phyloP scores from a whole-genome alignment of 202 grass and related monocot species.

The Digitaria exilis region DNA sequence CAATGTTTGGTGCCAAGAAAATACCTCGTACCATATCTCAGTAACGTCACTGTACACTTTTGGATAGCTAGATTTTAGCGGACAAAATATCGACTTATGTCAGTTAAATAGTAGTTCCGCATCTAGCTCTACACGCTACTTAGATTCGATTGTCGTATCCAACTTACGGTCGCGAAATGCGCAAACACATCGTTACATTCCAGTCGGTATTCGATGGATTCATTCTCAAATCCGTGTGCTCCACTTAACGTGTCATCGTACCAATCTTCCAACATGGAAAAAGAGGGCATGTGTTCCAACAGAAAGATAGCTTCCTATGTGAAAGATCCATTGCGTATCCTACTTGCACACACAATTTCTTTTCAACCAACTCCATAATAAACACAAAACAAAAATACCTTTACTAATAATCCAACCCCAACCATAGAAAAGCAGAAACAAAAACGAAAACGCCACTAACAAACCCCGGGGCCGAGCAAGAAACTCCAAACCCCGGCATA shows the following conservation, averaged over 20 bases:
- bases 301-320: background rate
- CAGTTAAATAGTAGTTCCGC: accelerated
- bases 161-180: accelerated
- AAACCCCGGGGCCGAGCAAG: background rate
- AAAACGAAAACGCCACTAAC: background rate
- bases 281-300: accelerated
- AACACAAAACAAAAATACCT: background rate
- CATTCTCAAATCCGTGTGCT: accelerated
- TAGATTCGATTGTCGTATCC: background rate
- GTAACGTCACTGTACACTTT: background rate
- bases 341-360: background rate
- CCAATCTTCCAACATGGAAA: background rate
- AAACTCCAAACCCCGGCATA: conserved; percentile 4
- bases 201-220: accelerated
- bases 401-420: background rate
- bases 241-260: background rate
- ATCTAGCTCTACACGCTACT: accelerated
- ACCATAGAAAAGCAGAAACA: background rate
- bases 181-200: accelerated
- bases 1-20: background rate
- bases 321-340: accelerated
- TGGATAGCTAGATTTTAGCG: background rate
- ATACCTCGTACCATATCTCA: background rate
- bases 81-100: background rate
- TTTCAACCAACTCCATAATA: background rate